phyloP scores from a whole-genome alignment of 345 rosid species.

The Gossypium arboreum region DNA sequence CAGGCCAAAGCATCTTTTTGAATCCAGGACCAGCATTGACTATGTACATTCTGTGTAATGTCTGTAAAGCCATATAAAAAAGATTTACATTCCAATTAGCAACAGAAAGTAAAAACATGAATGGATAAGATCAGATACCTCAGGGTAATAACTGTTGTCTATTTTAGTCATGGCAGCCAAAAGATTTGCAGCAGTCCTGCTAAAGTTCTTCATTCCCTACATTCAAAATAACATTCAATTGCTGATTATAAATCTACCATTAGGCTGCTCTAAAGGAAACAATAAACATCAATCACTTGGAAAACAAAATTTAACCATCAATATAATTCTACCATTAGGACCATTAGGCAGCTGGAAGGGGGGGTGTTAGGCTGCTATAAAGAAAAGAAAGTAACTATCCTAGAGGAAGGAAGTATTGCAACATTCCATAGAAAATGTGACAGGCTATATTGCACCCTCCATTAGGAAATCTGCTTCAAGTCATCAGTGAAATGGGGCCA shows the following conservation, averaged over 20 bases:
- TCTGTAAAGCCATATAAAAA: conserved; percentile 42
- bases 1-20: conserved; percentile 98
- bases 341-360: too few relatives aligned
- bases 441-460: background rate
- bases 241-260: conserved; percentile 23
- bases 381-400: background rate
- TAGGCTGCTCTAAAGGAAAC: background rate
- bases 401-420: background rate
- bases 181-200: conserved; percentile 79
- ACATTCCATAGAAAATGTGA: background rate
- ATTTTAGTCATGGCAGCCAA: conserved; percentile 73
- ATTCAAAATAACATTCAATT: conserved; percentile 12
- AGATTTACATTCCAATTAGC: conserved; percentile 15
- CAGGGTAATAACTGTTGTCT: conserved; percentile 90
- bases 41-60: conserved; percentile 79
- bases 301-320: too few relatives aligned
- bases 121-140: conserved; percentile 45
- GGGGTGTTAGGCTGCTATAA: background rate
- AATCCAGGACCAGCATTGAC: conserved; percentile 97
- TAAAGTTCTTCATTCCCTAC: conserved; percentile 90
- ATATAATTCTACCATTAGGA: background rate
- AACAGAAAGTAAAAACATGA: conserved; percentile 8
- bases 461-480: background rate
- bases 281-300: background rate
- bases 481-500: background rate